Percentiles rank a stretch among this genome's conserved stretches.
These are phyloP conservation scores for Fragilariopsis cylindrus DNA, from an alignment of 108 stramenopile species.

Conservation along the genomic window DNA sequence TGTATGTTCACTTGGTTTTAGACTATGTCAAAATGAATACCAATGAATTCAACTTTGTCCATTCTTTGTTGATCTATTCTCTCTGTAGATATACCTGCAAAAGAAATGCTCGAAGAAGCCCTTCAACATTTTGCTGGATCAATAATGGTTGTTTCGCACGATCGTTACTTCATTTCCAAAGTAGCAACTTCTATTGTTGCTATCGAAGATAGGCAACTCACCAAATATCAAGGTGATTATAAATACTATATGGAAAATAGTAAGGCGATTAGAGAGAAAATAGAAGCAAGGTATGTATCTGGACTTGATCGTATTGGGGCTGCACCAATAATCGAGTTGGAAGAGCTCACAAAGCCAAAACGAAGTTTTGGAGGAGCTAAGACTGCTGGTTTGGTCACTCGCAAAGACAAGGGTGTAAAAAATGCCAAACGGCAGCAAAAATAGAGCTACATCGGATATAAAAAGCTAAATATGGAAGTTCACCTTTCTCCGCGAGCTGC, in stretches of 20 bases:
- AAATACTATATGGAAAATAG: constrained; percentile 93
- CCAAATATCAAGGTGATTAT: constrained; percentile 93
- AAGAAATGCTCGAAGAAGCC: constrained; percentile 98
- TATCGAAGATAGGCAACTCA: constrained; percentile 86
- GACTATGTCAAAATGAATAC: too few relatives aligned
- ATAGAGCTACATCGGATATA: background rate
- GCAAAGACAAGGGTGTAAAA: constrained; percentile 95
- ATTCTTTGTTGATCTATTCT: constrained; percentile 26
- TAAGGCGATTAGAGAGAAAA: constrained; percentile 77
- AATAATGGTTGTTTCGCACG: constrained; percentile 92
- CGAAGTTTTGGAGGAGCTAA: constrained; percentile 94
- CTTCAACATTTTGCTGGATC: constrained; percentile 92
- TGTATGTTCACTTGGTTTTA: background rate
- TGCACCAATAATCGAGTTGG: constrained; percentile 74
- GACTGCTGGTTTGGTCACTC: constrained; percentile 72
- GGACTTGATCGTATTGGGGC: constrained; percentile 75
- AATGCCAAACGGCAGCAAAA: constrained; percentile 88
- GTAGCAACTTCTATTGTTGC: constrained; percentile 94
- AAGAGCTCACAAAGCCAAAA: constrained; percentile 58
- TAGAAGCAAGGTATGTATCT: constrained; percentile 81
- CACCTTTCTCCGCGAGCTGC: too few relatives aligned
- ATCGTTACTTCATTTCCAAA: constrained; percentile 96
- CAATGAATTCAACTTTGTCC: background rate
- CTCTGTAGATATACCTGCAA: constrained; percentile 91
- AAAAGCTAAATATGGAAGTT: too few relatives aligned